Base-by-base conservation (phyloP, 73 alveolate genomes). In the Breviolum minutum region DNA sequence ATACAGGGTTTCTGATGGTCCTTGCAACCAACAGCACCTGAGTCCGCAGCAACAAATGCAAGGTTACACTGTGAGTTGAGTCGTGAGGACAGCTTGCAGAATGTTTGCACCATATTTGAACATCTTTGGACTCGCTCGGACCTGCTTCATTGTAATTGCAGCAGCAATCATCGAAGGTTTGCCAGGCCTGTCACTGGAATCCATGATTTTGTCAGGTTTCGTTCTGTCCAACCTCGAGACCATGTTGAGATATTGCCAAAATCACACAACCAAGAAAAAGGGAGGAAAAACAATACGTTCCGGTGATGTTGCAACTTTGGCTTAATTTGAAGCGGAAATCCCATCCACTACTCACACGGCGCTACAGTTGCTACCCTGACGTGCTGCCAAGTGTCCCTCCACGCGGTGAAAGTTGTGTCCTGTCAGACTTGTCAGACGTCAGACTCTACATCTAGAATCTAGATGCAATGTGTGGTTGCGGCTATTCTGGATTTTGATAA, bases 101-200 rank as follows among this genome's bases (percentile, higher is more conserved):
- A 40, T 40, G 54, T 40, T 40, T 3, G 54, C 54, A 40, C 54
- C 54, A 40, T 40, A 40, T 9, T 32, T 54, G 54, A 40, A 40
- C 54, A 40, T 40, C 54, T 40, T 40, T 40, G 63, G 26, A 16
- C 12, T 11, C 9, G 24, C 63, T 61, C 62, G 60, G 27, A 32
- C 95, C 95, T 64, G 95, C 95, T 87, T 87, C 95, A 29, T 87
- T 69, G 95, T 87, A 87, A 66, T 87, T 87, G 95, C 95, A 87
- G 66, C 95, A 87, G 95, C 95, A 87, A 69, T 87, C 95, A 69
- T 87, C 95, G 82, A 87, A 87, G 68, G 95, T 87, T 64, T 87
- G 81, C 95, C 95, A 87, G 80, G 61, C 94, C 94, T 85, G 94
- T 27, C 63, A 61, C 54, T 13, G n/a, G n/a, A n/a, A n/a, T 60